Conservation (phyloP, 2,329 filamentous ascomycete species). For the Cyanodermella asteris region DNA sequence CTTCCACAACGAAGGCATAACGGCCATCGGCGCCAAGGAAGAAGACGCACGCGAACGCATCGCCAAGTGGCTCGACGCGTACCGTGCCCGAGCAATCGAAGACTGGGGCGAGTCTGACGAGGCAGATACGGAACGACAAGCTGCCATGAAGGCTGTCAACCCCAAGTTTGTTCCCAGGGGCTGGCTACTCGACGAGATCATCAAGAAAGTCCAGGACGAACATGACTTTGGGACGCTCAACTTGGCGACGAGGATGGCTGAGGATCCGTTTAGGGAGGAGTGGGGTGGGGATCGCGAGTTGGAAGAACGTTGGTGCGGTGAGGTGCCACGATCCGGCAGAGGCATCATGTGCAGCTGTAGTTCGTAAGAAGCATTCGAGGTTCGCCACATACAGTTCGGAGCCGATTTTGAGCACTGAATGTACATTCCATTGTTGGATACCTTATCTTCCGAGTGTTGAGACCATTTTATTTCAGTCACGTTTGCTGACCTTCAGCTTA, state of each 20-base stretch:
- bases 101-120: constrained; percentile 44
- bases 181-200: constrained; percentile 88
- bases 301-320: constrained; percentile 63
- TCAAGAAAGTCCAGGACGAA: constrained; percentile 66
- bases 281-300: constrained; percentile 37
- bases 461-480: too few relatives aligned
- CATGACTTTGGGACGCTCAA: constrained; percentile 59
- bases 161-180: constrained; percentile 79
- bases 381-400: too few relatives aligned
- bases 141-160: constrained; percentile 66
- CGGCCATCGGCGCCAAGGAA: constrained; percentile 29
- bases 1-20: constrained; percentile 55
- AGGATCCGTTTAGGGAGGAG: constrained; percentile 64
- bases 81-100: constrained; percentile 47
- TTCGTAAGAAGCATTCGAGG: too few relatives aligned
- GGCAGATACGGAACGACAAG: constrained; percentile 40
- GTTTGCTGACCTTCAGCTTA: too few relatives aligned
- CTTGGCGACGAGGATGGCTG: constrained; percentile 59
- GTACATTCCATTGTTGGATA: too few relatives aligned
- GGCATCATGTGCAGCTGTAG: constrained; percentile 92
- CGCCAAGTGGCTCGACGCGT: constrained; percentile 60
- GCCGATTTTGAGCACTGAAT: too few relatives aligned
- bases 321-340: constrained; percentile 56
- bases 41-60: constrained; percentile 46
- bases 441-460: too few relatives aligned